Percentiles rank a stretch among this genome's conserved stretches.
These are phyloP conservation scores for Colletotrichum viniferum DNA, from an alignment of 2,329 filamentous ascomycete genomes.

Conservation along the genomic window DNA sequence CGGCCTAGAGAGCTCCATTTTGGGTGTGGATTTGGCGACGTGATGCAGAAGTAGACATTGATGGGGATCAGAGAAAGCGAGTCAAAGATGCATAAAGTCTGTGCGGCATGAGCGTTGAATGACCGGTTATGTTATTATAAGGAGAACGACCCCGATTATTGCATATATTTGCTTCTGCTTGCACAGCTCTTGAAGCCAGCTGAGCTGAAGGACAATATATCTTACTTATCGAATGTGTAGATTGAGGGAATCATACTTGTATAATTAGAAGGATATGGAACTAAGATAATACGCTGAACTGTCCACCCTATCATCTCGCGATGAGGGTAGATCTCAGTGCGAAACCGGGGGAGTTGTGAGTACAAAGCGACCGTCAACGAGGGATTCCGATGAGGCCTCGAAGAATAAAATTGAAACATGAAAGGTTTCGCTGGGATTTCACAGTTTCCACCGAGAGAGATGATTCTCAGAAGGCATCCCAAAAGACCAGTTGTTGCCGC, in stretches of 20 bases:
- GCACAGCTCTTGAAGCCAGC: background rate
- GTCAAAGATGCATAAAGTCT: background rate
- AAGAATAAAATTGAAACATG: background rate
- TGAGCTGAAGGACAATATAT: background rate
- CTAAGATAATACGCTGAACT: background rate
- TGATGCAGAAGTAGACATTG: background rate
- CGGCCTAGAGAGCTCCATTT: conserved; percentile 16
- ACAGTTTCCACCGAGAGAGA: background rate
- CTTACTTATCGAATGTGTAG: background rate
- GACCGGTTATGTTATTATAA: background rate
- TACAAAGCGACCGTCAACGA: background rate
- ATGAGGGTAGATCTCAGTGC: background rate
- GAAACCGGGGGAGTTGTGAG: background rate
- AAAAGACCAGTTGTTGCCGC: background rate
- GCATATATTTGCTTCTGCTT: background rate
- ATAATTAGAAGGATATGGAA: background rate
- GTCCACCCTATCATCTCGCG: background rate
- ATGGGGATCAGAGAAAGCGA: background rate
- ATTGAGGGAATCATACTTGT: background rate
- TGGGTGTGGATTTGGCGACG: background rate
- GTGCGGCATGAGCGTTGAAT: background rate
- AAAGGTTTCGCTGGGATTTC: background rate
- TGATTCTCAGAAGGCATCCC: no score
- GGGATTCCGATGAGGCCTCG: background rate
- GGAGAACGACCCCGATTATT: accelerated